phyloP scores from a whole-genome alignment of 805 yeast species.

The Grigorovia transvaalensis region DNA sequence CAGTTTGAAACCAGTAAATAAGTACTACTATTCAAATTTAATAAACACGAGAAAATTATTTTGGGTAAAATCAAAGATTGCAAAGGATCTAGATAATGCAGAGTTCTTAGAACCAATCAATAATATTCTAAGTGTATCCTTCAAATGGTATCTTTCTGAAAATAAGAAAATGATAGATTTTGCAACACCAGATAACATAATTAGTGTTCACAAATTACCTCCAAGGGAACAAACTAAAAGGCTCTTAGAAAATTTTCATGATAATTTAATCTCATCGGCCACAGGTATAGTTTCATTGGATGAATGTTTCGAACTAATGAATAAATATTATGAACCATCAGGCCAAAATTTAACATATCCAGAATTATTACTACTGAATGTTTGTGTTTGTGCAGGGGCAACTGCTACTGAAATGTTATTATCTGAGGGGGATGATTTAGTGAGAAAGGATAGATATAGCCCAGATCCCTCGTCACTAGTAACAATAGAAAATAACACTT shows the following conservation, averaged over 20 bases:
- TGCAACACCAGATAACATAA: slow-evolving; percentile 14
- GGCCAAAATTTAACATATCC: slow-evolving; percentile 14
- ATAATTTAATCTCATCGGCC: slow-evolving; percentile 11
- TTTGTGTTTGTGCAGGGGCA: slow-evolving; percentile 16
- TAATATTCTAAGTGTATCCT: slow-evolving; percentile 10
- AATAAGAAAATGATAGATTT: slow-evolving; percentile 17
- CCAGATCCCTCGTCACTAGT: slow-evolving; percentile 17
- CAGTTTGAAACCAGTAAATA: slow-evolving; percentile 4
- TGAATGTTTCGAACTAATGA: slow-evolving; percentile 11
- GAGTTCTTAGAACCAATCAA: slow-evolving; percentile 15
- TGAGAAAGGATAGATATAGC: slow-evolving; percentile 14
- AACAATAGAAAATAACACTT: slow-evolving; percentile 23
- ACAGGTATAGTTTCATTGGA: slow-evolving; percentile 13
- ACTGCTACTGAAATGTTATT: slow-evolving; percentile 9
- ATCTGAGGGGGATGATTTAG: slow-evolving; percentile 10
- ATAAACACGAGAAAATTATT: slow-evolving; percentile 17
- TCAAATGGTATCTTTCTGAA: slow-evolving; percentile 21
- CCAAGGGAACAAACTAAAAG: slow-evolving; percentile 16
- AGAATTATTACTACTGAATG: slow-evolving; percentile 19
- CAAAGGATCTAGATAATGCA: slow-evolving; percentile 5
- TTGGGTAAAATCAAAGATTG: slow-evolving; percentile 13
- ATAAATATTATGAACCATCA: slow-evolving; percentile 13
- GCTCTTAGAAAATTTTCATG: slow-evolving; percentile 15
- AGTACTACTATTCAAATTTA: slow-evolving; percentile 13
- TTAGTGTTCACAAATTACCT: slow-evolving; percentile 16